These are phyloP conservation scores for Ophiostoma sp. DNA, from an alignment of 2,329 filamentous ascomycete species.

Conservation along the genomic window DNA sequence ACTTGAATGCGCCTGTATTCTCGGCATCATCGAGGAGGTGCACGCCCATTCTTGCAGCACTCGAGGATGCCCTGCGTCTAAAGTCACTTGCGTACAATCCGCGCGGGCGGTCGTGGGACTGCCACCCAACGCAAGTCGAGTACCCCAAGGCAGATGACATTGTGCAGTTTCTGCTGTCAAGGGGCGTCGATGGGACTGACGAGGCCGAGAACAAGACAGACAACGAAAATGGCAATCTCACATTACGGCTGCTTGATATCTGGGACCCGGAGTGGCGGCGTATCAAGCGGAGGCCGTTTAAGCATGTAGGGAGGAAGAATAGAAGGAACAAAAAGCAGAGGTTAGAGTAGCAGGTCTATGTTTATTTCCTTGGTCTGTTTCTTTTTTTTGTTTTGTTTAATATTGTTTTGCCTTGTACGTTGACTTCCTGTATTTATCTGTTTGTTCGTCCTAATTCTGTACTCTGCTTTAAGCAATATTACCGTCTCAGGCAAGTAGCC, in stretches of 20 bases:
- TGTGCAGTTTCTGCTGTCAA: constrained; percentile 18
- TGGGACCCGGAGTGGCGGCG: constrained; percentile 22
- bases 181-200: neutral
- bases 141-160: constrained; percentile 17
- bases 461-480: no score
- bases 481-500: neutral
- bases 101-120: constrained; percentile 23
- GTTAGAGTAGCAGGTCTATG: neutral
- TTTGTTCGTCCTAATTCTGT: neutral
- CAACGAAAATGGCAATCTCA: constrained; percentile 1
- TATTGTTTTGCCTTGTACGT: neutral
- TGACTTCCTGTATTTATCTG: neutral
- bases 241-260: constrained; percentile 19
- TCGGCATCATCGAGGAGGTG: neutral
- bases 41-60: constrained; percentile 14
- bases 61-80: constrained; percentile 17
- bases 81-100: constrained; percentile 19
- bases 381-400: no score
- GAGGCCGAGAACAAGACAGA: neutral
- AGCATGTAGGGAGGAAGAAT: neutral
- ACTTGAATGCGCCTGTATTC: constrained; percentile 5
- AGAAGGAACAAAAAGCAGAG: constrained; percentile 4
- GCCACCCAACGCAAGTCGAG: constrained; percentile 17
- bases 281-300: neutral
- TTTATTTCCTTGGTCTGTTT: neutral